These are phyloP conservation scores for Phytophthora sansomeana DNA, from an alignment of 352 stramenopile genomes.

Conservation along the genomic window DNA sequence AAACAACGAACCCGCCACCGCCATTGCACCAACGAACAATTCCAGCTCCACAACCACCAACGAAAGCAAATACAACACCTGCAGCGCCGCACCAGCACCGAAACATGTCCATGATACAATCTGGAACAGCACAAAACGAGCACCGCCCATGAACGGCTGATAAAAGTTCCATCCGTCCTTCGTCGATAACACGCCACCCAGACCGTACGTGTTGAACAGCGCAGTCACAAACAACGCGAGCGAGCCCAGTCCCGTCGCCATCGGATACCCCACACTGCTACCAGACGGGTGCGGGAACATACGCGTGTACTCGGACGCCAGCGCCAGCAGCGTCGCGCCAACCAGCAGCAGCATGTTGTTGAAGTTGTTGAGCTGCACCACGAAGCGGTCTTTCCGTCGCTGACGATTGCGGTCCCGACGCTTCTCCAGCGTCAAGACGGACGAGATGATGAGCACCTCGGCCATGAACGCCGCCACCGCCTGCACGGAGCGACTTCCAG, in stretches of 20 bases:
- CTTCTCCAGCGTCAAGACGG: slow-evolving; percentile 69
- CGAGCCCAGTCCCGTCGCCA: slow-evolving; percentile 67
- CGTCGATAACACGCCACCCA: slow-evolving; percentile 74
- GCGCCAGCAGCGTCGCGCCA: slow-evolving; percentile 65
- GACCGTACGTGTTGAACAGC: slow-evolving; percentile 85
- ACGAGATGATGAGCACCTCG: slow-evolving; percentile 83
- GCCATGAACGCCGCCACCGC: slow-evolving; percentile 74
- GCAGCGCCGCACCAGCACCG: slow-evolving; percentile 66
- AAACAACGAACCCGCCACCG: slow-evolving; percentile 65
- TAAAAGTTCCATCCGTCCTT: slow-evolving; percentile 87
- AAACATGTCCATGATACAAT: slow-evolving; percentile 86
- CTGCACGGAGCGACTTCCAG: slow-evolving; percentile 60
- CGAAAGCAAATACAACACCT: slow-evolving; percentile 81
- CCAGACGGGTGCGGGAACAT: slow-evolving; percentile 42
- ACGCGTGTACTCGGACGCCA: slow-evolving; percentile 69
- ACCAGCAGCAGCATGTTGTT: slow-evolving; percentile 88
- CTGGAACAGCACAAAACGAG: slow-evolving; percentile 78
- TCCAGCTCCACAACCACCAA: slow-evolving; percentile 82
- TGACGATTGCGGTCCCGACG: slow-evolving; percentile 44
- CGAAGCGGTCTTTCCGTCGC: slow-evolving; percentile 53
- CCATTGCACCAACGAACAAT: slow-evolving; percentile 80
- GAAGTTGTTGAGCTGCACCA: slow-evolving; percentile 86
- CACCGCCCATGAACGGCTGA: slow-evolving; percentile 83
- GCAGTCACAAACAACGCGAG: slow-evolving; percentile 78
- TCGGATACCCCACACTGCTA: slow-evolving; percentile 53